These are phyloP conservation scores for Aspergillus fumigatiaffinis DNA, from an alignment of 2,329 filamentous ascomycete genomes.

Conservation along the genomic window DNA sequence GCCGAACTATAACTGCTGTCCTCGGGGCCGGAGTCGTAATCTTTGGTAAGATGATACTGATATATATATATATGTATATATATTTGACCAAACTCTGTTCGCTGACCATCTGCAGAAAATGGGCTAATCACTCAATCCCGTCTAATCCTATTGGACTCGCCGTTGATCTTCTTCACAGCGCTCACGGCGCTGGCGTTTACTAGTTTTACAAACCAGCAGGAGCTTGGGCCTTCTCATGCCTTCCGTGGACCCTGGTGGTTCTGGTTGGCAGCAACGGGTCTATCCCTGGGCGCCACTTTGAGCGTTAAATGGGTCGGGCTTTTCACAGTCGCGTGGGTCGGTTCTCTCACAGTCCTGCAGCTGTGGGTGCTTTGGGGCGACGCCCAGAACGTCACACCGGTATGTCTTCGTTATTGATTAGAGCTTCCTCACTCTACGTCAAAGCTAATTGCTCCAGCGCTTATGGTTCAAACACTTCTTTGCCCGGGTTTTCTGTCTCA, in stretches of 20 bases:
- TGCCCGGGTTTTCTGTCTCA: slow-evolving; percentile 84
- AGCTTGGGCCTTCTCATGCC: slow-evolving; percentile 81
- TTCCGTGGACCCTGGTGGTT: slow-evolving; percentile 96
- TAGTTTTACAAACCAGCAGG: slow-evolving; percentile 95
- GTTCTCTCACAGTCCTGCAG: slow-evolving; percentile 82
- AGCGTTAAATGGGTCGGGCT: slow-evolving; percentile 99
- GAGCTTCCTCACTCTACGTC: background rate
- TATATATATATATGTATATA: background rate
- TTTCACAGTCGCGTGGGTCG: slow-evolving; percentile 98
- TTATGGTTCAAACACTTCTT: slow-evolving; percentile 92
- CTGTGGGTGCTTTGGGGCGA: slow-evolving; percentile 95
- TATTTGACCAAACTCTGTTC: background rate
- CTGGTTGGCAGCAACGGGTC: slow-evolving; percentile 82
- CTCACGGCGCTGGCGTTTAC: slow-evolving; percentile 86
- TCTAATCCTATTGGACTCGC: slow-evolving; percentile 92
- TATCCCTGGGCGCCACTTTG: slow-evolving; percentile 81
- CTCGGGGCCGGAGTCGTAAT: slow-evolving; percentile 84
- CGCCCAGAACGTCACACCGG: slow-evolving; percentile 74
- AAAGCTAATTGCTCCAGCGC: slow-evolving; percentile 47
- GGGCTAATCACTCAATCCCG: slow-evolving; percentile 92
- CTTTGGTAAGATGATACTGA: slow-evolving; percentile 61
- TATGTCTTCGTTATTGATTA: slow-evolving; percentile 35
- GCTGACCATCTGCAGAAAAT: slow-evolving; percentile 63
- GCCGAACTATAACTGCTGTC: slow-evolving; percentile 76
- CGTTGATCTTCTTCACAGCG: slow-evolving; percentile 87